These are phyloP conservation scores for Candida sanyiensis DNA, from an alignment of 805 yeast species.

Conservation along the genomic window DNA sequence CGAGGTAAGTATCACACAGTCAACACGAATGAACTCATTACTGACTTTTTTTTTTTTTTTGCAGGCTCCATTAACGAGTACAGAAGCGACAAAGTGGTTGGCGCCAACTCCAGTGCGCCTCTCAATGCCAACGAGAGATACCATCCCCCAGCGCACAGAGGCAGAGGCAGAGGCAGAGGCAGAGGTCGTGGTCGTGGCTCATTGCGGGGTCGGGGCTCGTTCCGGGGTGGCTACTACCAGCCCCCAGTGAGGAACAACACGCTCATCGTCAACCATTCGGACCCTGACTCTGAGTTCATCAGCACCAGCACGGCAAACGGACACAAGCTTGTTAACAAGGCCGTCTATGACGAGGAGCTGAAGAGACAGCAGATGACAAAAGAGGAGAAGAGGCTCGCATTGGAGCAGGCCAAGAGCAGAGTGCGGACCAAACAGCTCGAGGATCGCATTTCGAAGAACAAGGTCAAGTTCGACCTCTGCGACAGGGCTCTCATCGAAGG, in stretches of 20 bases:
- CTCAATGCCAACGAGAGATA: conserved; percentile 6
- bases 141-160: conserved; percentile 3
- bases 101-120: conserved; percentile 8
- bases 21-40: too few species aligned
- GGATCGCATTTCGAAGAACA: conserved; percentile 26
- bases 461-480: conserved; percentile 35
- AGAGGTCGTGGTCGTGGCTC: conserved; percentile 15
- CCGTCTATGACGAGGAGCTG: conserved; percentile 31
- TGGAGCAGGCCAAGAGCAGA: conserved; percentile 16
- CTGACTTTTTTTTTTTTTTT: too few species aligned
- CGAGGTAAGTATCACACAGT: too few species aligned
- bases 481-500: conserved; percentile 42
- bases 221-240: neutral
- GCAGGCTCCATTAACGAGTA: conserved; percentile 19
- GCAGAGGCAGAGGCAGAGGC: conserved; percentile 13
- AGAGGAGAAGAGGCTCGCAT: conserved; percentile 23
- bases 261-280: conserved; percentile 26
- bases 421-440: conserved; percentile 19
- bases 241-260: conserved; percentile 25
- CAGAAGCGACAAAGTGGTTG: conserved; percentile 10
- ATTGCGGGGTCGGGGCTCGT: conserved; percentile 5
- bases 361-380: conserved; percentile 18
- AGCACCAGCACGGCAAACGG: conserved; percentile 32
- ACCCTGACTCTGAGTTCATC: conserved; percentile 24
- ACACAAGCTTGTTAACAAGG: conserved; percentile 34